A percentile compares a stretch with the other conserved stretches of the same genome.
These are phyloP conservation scores for Combretum micranthum DNA, from an alignment of 345 rosid species.

Conservation along the genomic window DNA sequence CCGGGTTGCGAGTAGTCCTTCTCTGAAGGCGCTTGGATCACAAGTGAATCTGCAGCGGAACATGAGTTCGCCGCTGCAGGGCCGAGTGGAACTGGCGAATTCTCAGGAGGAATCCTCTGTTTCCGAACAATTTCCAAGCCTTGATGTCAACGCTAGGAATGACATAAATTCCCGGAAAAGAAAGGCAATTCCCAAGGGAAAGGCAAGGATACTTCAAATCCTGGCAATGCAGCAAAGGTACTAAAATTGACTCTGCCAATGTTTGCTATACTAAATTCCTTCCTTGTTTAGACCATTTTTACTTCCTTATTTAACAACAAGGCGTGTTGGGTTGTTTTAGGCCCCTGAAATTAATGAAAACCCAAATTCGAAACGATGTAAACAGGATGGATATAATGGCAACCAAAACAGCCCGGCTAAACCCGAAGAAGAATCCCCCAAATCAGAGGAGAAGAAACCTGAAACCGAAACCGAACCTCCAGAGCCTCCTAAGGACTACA, in stretches of 20 bases:
- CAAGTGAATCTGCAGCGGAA: background rate
- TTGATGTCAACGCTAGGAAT: background rate
- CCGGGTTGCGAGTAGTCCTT: conserved; percentile 17
- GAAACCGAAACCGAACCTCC: conserved; percentile 15
- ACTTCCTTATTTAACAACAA: background rate
- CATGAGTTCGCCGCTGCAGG: background rate
- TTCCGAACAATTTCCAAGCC: conserved; percentile 6
- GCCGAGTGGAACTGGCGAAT: conserved; percentile 7
- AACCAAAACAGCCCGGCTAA: conserved; percentile 17
- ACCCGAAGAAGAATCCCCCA: conserved; percentile 14
- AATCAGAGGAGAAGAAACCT: conserved; percentile 6
- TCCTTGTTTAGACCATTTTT: background rate
- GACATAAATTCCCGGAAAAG: conserved; percentile 28
- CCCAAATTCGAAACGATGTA: conserved; percentile 34
- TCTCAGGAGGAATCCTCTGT: conserved; percentile 18
- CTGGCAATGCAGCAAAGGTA: conserved; percentile 20
- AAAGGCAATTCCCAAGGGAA: conserved; percentile 25
- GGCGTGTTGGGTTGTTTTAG: conserved; percentile 9
- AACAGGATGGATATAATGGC: conserved; percentile 23
- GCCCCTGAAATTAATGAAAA: conserved; percentile 21
- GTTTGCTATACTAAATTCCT: background rate
- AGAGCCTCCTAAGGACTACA: conserved; percentile 38
- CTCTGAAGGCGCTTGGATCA: conserved; percentile 10
- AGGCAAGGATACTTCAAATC: conserved; percentile 19
- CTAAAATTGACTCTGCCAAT: background rate